These are phyloP conservation scores for Leptosphaerulina australis DNA, from an alignment of 2,329 filamentous ascomycete species.

Conservation along the genomic window DNA sequence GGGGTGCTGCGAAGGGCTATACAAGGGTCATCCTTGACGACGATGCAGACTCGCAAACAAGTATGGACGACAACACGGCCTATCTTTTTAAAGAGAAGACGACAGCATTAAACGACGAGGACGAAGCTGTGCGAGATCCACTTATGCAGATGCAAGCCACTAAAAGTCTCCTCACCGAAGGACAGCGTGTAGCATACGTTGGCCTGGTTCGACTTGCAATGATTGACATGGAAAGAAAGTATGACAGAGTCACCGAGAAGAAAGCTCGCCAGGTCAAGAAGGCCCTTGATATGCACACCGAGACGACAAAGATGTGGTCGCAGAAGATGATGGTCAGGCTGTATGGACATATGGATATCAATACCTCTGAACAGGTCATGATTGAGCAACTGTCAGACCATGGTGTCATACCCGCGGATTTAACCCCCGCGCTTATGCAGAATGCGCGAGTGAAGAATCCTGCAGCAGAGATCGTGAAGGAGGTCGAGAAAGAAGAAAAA, in stretches of 20 bases:
- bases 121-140: constrained; percentile 79
- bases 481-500: constrained; percentile 15
- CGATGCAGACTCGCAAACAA: constrained; percentile 90
- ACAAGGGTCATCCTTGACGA: constrained; percentile 95
- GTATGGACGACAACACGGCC: constrained; percentile 95
- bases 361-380: constrained; percentile 90
- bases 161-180: constrained; percentile 92
- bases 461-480: constrained; percentile 63
- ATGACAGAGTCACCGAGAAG: constrained; percentile 63
- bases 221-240: constrained; percentile 73
- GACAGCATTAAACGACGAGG: constrained; percentile 68
- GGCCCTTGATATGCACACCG: constrained; percentile 69
- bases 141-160: constrained; percentile 92
- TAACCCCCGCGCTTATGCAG: constrained; percentile 85
- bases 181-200: constrained; percentile 94
- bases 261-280: constrained; percentile 73
- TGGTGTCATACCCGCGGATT: constrained; percentile 81
- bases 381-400: constrained; percentile 96
- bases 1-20: constrained; percentile 92
- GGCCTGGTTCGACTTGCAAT: constrained; percentile 84
- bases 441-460: constrained; percentile 94
- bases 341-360: constrained; percentile 97
- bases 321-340: constrained; percentile 98
- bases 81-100: constrained; percentile 86
- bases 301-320: constrained; percentile 91